Evolutionary conservation across 306 rosid genomes (phyloP).

Genomic region (Quercus engelmannii): DNA sequence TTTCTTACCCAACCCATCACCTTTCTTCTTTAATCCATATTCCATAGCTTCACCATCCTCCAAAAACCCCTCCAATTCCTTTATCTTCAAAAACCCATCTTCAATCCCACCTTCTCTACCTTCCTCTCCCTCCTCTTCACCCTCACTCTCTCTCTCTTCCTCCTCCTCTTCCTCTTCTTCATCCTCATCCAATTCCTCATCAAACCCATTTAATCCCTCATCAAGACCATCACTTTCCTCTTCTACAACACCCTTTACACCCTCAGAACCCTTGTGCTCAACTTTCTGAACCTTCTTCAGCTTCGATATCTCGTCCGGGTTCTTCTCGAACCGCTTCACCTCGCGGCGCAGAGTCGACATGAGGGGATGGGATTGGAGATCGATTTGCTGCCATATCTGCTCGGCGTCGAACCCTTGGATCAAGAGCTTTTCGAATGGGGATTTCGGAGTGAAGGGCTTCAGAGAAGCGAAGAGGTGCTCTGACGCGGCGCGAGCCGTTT

Average conservation of each 20-base stretch:
- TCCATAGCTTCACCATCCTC: constrained; percentile 60
- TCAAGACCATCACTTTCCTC: constrained; percentile 44
- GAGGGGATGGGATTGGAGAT: constrained; percentile 79
- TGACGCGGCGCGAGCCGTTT: constrained; percentile 69
- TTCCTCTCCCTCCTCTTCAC: constrained; percentile 7
- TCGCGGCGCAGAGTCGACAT: constrained; percentile 62
- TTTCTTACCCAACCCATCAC: neutral
- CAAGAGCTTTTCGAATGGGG: constrained; percentile 70
- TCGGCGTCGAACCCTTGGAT: constrained; percentile 83
- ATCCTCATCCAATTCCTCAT: constrained; percentile 38
- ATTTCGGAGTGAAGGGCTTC: constrained; percentile 58
- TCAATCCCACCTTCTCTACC: constrained; percentile 50
- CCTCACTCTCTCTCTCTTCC: constrained; percentile 5
- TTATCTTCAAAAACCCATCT: constrained; percentile 66
- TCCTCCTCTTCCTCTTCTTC: constrained; percentile 4
- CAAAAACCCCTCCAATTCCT: constrained; percentile 65
- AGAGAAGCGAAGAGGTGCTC: constrained; percentile 59
- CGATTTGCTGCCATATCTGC: constrained; percentile 98
- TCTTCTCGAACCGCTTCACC: constrained; percentile 50
- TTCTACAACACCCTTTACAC: neutral
- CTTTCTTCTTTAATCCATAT: constrained; percentile 34
- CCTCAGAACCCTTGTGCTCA: constrained; percentile 22
- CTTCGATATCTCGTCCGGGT: constrained; percentile 47
- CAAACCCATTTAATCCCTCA: constrained; percentile 46
- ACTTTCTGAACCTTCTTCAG: constrained; percentile 29